Base-by-base conservation (phyloP, 2,329 filamentous ascomycete species). In the Pyricularia sp. region DNA sequence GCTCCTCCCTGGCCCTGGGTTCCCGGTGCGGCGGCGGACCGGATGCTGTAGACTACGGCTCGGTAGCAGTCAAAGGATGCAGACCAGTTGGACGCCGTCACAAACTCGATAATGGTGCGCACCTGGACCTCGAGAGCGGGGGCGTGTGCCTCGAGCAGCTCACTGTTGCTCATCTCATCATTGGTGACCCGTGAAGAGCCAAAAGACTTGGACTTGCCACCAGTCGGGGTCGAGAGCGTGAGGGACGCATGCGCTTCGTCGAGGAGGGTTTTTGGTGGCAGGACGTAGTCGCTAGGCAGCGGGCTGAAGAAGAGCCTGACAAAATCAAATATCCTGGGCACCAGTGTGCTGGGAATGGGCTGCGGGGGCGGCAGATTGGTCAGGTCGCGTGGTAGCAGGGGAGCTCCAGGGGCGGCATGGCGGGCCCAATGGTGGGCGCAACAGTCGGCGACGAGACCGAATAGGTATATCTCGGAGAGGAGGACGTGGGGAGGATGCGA, bases 61-160 rank as follows among this genome's bases (percentile, higher is more conserved):
- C 81, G 80, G 65, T 88, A 74, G 69, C 85, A 84, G 62, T 86
- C 83, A 65, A 88, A 84, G 3, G 84, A 80, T 53, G 79, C 74
- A 33, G 78, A 69, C 87, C 87, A 89, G 69, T 81, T 88, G 2
- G 84, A 84, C 8, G 84, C 86, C 16, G 84, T 87, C 66, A 87
- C 74, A 68, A 84, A 89, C 71, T 88, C 85, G 40, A 87, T 77
- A 19, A 89, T 78, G 5, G 73, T 76, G 71, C 83, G 82, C 69
- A 84, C 78, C 68, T 82, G 78, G 8, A 75, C 74, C 70, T 88
- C 85, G 64, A 87, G 76, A 63, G 82, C 78, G 22, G 75, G 69
- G 12, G 76, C 71, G 62, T 78, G 77, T 12, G 75, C 71, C 19
- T 75, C 73, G 22, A 73, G 72, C 57, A 73, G 65, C 35, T 69